Conservation (phyloP, 192 early-diverging fungal species). For the Cetraspora pellucida region DNA sequence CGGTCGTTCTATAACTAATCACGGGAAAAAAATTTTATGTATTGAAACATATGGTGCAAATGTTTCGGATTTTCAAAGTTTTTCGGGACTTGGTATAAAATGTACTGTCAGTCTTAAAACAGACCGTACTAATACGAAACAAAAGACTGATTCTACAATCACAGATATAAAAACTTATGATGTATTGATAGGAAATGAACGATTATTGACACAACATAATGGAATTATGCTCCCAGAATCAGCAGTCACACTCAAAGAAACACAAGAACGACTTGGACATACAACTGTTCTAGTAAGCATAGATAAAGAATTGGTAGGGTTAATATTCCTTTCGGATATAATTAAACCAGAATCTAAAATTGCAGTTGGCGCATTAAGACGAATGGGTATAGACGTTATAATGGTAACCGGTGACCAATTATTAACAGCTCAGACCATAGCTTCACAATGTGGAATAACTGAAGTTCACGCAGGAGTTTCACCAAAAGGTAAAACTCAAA, state of each 20-base stretch:
- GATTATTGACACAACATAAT: constrained; percentile 56
- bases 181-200: constrained; percentile 76
- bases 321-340: constrained; percentile 82
- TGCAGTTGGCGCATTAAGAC: constrained; percentile 69
- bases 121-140: not conserved
- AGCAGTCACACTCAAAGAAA: constrained; percentile 40
- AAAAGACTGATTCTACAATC: constrained; percentile 30
- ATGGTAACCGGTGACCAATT: constrained; percentile 97
- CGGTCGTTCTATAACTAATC: constrained; percentile 70
- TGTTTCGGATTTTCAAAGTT: constrained; percentile 64
- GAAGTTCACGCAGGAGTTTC: constrained; percentile 89
- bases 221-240: constrained; percentile 50
- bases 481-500: constrained; percentile 83
- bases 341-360: constrained; percentile 77
- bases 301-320: constrained; percentile 60
- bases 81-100: constrained; percentile 70
- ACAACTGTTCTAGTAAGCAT: constrained; percentile 83
- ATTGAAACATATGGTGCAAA: constrained; percentile 43
- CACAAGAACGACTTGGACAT: constrained; percentile 67
- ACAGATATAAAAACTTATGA: constrained; percentile 10
- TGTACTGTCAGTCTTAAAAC: constrained; percentile 52
- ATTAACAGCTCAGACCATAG: constrained; percentile 81
- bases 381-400: constrained; percentile 75
- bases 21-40: constrained; percentile 55
- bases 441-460: constrained; percentile 77